Percentiles rank a stretch among this genome's conserved stretches.
Evolutionary conservation across 2,329 filamentous ascomycete genomes (phyloP).

Genomic region (Endothia cerciana): DNA sequence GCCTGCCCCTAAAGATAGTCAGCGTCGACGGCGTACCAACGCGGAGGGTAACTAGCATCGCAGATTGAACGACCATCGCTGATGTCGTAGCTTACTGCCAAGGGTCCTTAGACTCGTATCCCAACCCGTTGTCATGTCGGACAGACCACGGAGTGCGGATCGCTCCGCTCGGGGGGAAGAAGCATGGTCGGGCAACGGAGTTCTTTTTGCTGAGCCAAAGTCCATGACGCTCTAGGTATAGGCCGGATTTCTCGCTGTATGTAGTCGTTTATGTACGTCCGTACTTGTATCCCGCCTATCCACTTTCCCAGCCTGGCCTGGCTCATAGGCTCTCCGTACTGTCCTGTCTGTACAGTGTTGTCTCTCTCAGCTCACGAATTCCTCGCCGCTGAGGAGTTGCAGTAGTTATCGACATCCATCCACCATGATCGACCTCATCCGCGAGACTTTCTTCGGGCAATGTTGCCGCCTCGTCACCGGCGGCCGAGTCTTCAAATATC

Average conservation of each 20-base stretch:
- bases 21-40: background rate
- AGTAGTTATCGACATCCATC: background rate
- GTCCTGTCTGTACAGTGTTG: background rate
- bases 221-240: conserved; percentile 6
- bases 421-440: conserved; percentile 33
- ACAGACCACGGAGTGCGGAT: background rate
- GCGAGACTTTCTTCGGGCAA: conserved; percentile 48
- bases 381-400: no score
- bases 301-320: background rate
- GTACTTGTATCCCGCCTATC: background rate
- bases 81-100: background rate
- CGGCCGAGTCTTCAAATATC: conserved; percentile 44
- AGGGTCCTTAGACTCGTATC: background rate
- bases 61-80: background rate
- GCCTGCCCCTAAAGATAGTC: background rate
- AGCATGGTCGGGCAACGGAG: background rate
- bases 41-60: background rate
- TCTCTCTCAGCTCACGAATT: background rate
- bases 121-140: background rate
- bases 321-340: background rate
- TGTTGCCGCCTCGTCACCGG: conserved; percentile 44
- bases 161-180: background rate
- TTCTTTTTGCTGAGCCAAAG: background rate
- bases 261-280: background rate
- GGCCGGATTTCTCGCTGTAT: background rate